Percentiles rank a stretch among this genome's conserved stretches.
phyloP scores from a whole-genome alignment of 1,284 basidiomycete genomes.

The Fomitopsis schrenkii region DNA sequence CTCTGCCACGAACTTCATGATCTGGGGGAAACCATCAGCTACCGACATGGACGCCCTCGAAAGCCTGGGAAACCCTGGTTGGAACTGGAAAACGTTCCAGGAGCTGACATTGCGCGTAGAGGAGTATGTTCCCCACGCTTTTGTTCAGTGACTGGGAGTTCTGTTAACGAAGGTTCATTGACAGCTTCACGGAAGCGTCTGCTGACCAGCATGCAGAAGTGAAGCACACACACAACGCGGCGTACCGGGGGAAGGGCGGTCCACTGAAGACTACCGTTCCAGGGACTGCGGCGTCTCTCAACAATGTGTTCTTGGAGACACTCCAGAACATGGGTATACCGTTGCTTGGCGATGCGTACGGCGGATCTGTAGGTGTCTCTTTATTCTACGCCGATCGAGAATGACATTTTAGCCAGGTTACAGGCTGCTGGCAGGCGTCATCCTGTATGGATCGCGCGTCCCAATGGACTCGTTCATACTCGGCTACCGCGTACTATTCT shows the following conservation, averaged over 20 bases:
- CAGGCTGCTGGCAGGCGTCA: too few relatives aligned
- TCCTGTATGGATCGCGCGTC: conserved; percentile 20
- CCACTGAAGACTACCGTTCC: too few relatives aligned
- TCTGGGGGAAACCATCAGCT: conserved; percentile 16
- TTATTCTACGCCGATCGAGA: too few relatives aligned
- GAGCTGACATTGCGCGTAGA: conserved; percentile 12
- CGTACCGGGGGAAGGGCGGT: too few relatives aligned
- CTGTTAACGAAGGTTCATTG: conserved; percentile 10
- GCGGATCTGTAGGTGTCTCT: too few relatives aligned
- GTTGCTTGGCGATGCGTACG: too few relatives aligned
- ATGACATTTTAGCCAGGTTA: too few relatives aligned
- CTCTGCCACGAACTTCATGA: conserved; percentile 19
- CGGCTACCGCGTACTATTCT: conserved; percentile 18
- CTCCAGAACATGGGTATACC: too few relatives aligned
- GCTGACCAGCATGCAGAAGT: conserved; percentile 2
- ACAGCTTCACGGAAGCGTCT: conserved; percentile 6
- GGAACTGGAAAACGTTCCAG: conserved; percentile 20
- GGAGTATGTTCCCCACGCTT: conserved; percentile 23
- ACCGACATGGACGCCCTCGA: conserved; percentile 20
- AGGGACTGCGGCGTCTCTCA: too few relatives aligned
- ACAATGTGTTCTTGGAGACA: too few relatives aligned
- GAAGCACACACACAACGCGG: too few relatives aligned
- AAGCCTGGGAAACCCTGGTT: conserved; percentile 21
- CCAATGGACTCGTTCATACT: conserved; percentile 24
- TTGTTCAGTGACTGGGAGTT: conserved; percentile 16